Percentiles rank a stretch among this genome's conserved stretches.
phyloP scores from a whole-genome alignment of 2,329 filamentous ascomycete species.

The Trichophaea hybrida region DNA sequence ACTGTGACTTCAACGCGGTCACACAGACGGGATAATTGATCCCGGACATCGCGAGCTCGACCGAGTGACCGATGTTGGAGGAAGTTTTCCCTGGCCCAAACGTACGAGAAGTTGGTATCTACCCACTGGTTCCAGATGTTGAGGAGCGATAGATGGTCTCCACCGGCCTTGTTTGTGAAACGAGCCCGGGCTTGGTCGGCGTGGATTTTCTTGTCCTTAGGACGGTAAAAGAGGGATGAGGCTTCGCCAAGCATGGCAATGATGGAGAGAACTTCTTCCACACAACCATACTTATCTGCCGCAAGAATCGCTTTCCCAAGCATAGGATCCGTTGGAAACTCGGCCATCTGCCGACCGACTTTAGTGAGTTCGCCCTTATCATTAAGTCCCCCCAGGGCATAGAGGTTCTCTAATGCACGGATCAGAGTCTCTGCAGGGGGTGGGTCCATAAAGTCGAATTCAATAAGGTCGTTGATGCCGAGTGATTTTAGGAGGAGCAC shows the following conservation, averaged over 20 bases:
- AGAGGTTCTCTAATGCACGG: constrained; percentile 75
- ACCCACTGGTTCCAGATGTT: constrained; percentile 96
- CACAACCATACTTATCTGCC: constrained; percentile 78
- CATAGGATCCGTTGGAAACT: constrained; percentile 88
- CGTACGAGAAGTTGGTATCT: constrained; percentile 71
- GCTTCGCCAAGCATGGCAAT: constrained; percentile 90
- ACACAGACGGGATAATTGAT: constrained; percentile 82
- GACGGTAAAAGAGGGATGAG: constrained; percentile 78
- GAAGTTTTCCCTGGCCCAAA: constrained; percentile 89
- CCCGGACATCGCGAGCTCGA: constrained; percentile 76
- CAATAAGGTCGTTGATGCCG: constrained; percentile 79
- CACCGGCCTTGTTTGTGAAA: constrained; percentile 81
- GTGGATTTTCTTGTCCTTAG: constrained; percentile 94
- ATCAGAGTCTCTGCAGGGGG: constrained; percentile 83
- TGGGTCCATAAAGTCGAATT: constrained; percentile 94
- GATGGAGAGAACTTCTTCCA: constrained; percentile 81
- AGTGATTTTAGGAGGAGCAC: constrained; percentile 78
- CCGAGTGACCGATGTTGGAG: constrained; percentile 81
- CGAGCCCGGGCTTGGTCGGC: constrained; percentile 79
- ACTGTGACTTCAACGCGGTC: constrained; percentile 74
- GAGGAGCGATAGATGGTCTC: constrained; percentile 74
- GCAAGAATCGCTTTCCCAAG: constrained; percentile 78
- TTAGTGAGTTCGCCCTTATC: constrained; percentile 81
- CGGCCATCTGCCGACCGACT: constrained; percentile 82
- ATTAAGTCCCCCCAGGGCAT: constrained; percentile 78